Conservation (phyloP, 2,329 filamentous ascomycete genomes). For the Beauveria pseudobassiana region DNA sequence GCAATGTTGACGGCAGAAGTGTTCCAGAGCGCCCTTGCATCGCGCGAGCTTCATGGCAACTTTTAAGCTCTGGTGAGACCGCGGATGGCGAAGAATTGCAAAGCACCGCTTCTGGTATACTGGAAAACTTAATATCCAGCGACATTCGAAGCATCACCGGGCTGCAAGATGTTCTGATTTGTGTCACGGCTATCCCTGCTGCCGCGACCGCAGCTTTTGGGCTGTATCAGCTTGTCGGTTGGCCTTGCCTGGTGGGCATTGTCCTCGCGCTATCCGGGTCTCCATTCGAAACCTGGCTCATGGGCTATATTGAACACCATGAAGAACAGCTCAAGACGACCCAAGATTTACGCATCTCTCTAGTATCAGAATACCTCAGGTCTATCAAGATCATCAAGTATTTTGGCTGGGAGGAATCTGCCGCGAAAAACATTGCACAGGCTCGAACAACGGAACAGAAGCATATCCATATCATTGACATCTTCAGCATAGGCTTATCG, state of each 20-base stretch:
- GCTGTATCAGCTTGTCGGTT: constrained; percentile 47
- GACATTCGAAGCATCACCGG: constrained; percentile 48
- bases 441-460: constrained; percentile 44
- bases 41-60: constrained; percentile 2
- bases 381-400: constrained; percentile 54
- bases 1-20: constrained; percentile 20
- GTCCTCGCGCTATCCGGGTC: constrained; percentile 36
- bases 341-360: constrained; percentile 49
- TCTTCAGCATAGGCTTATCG: constrained; percentile 39
- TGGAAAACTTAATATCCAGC: constrained; percentile 51
- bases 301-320: constrained; percentile 41
- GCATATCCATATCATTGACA: constrained; percentile 44
- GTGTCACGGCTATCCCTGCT: constrained; percentile 33
- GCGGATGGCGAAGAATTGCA: constrained; percentile 13
- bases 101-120: constrained; percentile 39
- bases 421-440: constrained; percentile 40
- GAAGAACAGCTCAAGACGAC: constrained; percentile 43
- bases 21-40: neutral
- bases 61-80: neutral
- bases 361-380: constrained; percentile 50
- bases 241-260: constrained; percentile 46
- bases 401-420: constrained; percentile 52
- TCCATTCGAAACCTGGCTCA: constrained; percentile 40
- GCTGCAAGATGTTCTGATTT: constrained; percentile 39
- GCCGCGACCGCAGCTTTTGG: constrained; percentile 40